Conservation (phyloP, 768 basidiomycete genomes). For the Zangia roseola region DNA sequence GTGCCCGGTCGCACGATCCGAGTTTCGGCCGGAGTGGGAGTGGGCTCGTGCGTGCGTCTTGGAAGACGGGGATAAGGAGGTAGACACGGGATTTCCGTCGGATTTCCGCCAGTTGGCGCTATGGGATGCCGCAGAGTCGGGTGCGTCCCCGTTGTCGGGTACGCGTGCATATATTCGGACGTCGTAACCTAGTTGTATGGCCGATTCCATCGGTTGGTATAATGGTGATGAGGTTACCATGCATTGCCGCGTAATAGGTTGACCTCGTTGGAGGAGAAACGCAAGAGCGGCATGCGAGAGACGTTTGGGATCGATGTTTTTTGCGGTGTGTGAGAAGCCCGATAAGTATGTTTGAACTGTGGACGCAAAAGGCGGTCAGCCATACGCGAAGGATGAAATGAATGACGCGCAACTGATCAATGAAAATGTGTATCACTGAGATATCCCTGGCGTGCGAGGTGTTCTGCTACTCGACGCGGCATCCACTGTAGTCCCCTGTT, state of each 20-base stretch:
- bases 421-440: slow-evolving; percentile 40
- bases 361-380: slow-evolving; percentile 7
- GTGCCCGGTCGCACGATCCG: slow-evolving; percentile 17
- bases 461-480: too few species aligned
- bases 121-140: slow-evolving; percentile 15
- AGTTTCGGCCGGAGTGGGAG: too few species aligned
- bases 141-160: slow-evolving; percentile 55
- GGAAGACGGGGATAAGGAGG: not conserved
- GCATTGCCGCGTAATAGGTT: slow-evolving; percentile 70
- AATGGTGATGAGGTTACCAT: slow-evolving; percentile 81
- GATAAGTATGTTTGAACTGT: slow-evolving; percentile 84
- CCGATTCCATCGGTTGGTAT: slow-evolving; percentile 77
- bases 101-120: slow-evolving; percentile 23
- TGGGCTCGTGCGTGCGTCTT: slow-evolving; percentile 17
- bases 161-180: slow-evolving; percentile 69
- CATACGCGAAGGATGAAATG: not conserved
- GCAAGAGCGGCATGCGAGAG: slow-evolving; percentile 78
- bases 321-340: slow-evolving; percentile 73
- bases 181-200: slow-evolving; percentile 73
- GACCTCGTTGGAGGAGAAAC: slow-evolving; percentile 78
- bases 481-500: too few species aligned
- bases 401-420: slow-evolving; percentile 41
- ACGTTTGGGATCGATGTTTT: slow-evolving; percentile 49
- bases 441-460: slow-evolving; percentile 31
- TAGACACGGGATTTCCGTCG: slow-evolving; percentile 5